A percentile compares a stretch with the other conserved stretches of the same genome.
Conservation (phyloP, 495 filamentous ascomycete species). For the Aspergillus bridgeri region DNA sequence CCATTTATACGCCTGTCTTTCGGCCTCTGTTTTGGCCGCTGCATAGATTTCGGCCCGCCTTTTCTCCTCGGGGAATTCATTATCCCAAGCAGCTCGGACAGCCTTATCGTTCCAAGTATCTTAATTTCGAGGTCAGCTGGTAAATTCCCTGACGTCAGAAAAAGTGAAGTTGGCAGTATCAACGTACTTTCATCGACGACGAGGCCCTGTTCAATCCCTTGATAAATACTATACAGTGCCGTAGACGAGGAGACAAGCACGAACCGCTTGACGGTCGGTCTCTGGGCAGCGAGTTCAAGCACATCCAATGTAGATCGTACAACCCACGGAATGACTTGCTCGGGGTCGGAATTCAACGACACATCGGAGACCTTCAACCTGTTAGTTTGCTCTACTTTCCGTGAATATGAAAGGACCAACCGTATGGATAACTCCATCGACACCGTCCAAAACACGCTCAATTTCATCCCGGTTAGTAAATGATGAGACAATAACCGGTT, state of each 20-base stretch:
- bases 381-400: too few species aligned
- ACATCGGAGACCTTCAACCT: slow-evolving; percentile 33
- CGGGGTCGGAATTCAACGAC: slow-evolving; percentile 34
- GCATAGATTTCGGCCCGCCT: slow-evolving; percentile 44
- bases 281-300: slow-evolving; percentile 42
- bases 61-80: not conserved
- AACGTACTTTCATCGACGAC: too few species aligned
- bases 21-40: slow-evolving; percentile 53
- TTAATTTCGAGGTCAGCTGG: not conserved
- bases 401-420: not conserved
- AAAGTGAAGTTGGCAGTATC: too few species aligned
- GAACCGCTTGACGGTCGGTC: slow-evolving; percentile 46
- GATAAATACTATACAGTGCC: slow-evolving; percentile 23
- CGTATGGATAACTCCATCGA: slow-evolving; percentile 38
- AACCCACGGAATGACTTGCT: slow-evolving; percentile 40
- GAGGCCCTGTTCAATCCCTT: not conserved
- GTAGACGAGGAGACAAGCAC: slow-evolving; percentile 52
- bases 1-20: slow-evolving; percentile 53
- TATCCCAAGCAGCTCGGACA: slow-evolving; percentile 39
- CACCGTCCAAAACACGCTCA: slow-evolving; percentile 33
- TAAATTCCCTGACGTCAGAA: too few species aligned
- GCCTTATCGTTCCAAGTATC: slow-evolving; percentile 47
- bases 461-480: slow-evolving; percentile 35
- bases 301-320: slow-evolving; percentile 35
- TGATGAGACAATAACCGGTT: slow-evolving; percentile 35